Evolutionary conservation across 2,329 filamentous ascomycete species (phyloP), one percentile per base, ranked within the genome.

Genomic region (Claviceps africana): DNA sequence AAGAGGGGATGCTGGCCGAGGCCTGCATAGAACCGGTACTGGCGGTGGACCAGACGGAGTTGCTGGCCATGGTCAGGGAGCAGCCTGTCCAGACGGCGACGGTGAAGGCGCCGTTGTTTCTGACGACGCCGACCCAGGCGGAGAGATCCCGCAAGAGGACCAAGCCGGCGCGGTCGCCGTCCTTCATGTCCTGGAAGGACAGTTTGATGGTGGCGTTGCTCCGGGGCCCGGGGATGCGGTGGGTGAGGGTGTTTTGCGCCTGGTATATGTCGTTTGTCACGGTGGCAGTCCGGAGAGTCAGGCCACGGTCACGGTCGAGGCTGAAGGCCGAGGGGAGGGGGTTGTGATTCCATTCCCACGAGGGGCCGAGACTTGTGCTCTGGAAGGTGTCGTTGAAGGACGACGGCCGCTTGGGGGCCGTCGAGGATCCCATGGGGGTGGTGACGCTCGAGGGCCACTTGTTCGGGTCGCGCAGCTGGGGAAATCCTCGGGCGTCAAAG

Each of bases 301-400:
- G 22, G 25, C 46, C 19, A 13, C 15, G 25, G 8, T 15, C 25
- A 28, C 17, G 7, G 19, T 21, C 46, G 21, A 48, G 6, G 46
- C 19, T 37, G 15, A 48, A 48, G 10, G 46, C 46, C 33, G 46
- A 48, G 11, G 15, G 9, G 19, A 48, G 13, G 11, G 46, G 31
- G 46, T 48, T 48, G 46, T 48, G 46, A 31, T 48, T 48, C 46
- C 31, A 48, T n/a, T 48, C 46, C 46, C 46, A 48, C n/a, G 25
- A 6, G 9, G 21, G 46, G 10, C 31, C 31, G 4, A 48, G 31
- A 21, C 13, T 37, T 13, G 13, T 17, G 31, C 4, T 15, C 21
- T 25, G 30, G 2, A 48, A 48, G 2, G 9, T n/a, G 21, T 48
- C 46, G 8, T 21, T 31, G 15, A 10, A 48, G 9, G 5, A 25